Conservation (phyloP, 73 alveolate species). For the Symbiodinium natans region DNA sequence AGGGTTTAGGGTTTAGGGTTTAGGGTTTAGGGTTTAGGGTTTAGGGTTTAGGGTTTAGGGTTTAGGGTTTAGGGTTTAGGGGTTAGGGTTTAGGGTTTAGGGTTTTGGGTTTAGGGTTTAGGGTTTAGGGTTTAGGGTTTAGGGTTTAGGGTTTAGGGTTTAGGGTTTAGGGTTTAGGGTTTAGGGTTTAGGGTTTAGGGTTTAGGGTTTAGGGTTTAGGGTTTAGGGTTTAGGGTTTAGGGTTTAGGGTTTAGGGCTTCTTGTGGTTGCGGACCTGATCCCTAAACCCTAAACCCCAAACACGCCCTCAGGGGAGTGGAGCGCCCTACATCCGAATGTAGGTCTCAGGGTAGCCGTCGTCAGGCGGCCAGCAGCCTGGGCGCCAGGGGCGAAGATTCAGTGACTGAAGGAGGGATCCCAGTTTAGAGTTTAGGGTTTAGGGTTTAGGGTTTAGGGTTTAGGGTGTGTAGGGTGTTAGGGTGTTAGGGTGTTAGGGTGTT, state of each 20-base stretch:
- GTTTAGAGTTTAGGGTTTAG: not conserved
- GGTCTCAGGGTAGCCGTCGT: not conserved
- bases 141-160: not conserved
- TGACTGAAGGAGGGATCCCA: no score
- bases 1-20: no score
- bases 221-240: no score
- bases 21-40: no score
- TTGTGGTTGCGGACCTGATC: no score
- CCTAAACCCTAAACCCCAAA: not conserved
- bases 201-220: not conserved
- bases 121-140: not conserved
- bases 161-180: not conserved
- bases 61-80: no score
- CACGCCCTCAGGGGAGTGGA: no score
- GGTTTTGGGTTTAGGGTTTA: not conserved
- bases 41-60: not conserved
- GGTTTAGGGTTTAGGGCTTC: no score
- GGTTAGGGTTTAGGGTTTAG: not conserved
- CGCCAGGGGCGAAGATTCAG: not conserved
- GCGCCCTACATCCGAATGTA: no score
- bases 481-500: no score
- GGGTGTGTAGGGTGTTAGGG: no score
- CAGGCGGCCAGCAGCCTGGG: not conserved
- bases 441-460: not conserved
- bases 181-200: not conserved